Conservation (phyloP, 768 basidiomycete species). For the Suillus americanus region DNA sequence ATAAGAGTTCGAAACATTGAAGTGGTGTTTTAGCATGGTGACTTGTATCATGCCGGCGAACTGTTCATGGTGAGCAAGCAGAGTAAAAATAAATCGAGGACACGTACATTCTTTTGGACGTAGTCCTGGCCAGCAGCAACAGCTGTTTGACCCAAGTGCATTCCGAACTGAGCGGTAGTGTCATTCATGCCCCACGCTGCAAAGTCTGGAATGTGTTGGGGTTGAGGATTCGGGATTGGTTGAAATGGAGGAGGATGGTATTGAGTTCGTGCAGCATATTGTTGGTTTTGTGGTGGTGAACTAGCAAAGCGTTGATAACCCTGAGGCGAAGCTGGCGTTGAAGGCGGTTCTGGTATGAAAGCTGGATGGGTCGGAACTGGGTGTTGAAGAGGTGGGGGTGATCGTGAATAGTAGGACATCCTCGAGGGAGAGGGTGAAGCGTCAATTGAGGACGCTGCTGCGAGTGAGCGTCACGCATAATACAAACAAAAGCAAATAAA, state of each 20-base stretch:
- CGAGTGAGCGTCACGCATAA: too few species aligned
- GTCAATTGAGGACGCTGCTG: too few species aligned
- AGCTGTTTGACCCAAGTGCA: conserved; percentile 91
- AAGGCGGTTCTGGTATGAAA: too few species aligned
- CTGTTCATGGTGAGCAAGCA: conserved; percentile 37
- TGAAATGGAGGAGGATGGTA: conserved; percentile 50
- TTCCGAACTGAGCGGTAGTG: conserved; percentile 91
- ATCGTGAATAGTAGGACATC: too few species aligned
- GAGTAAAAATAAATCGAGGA: not conserved
- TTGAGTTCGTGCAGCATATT: conserved; percentile 30
- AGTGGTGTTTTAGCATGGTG: conserved; percentile 80
- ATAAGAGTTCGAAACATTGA: conserved; percentile 95
- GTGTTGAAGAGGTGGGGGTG: too few species aligned
- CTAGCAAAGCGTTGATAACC: too few species aligned
- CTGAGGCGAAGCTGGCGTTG: too few species aligned
- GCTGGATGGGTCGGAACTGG: too few species aligned
- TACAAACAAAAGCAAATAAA: too few species aligned
- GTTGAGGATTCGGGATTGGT: conserved; percentile 39
- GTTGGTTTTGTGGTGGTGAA: conserved; percentile 25
- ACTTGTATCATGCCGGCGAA: conserved; percentile 79
- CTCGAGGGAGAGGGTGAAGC: too few species aligned
- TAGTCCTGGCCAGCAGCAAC: conserved; percentile 95
- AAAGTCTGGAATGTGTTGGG: conserved; percentile 44
- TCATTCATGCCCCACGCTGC: conserved; percentile 86
- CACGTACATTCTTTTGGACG: conserved; percentile 86